Base-by-base conservation (phyloP, 75 land plant genomes). In the Ceratopteris richardii region DNA sequence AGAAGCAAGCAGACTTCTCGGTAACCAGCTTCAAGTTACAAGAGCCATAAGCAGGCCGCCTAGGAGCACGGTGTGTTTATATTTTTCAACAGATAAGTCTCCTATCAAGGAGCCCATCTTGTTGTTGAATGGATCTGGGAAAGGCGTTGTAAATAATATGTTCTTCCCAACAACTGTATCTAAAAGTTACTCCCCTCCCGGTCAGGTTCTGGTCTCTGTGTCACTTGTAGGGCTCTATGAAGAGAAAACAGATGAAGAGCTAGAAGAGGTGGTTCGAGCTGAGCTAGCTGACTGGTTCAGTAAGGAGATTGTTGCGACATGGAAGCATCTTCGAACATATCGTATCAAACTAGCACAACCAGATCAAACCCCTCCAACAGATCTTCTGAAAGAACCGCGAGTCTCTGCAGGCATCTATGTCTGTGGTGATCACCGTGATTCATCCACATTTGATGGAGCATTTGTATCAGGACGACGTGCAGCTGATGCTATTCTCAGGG, bases 371-470 rank as follows among this genome's bases (percentile, higher is more conserved):
- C 97, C 97, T 26, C 92, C 97, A 11, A 81, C 88, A 28, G 63
- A 70, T 22, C 58, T 84, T 37, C 66, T 50, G 51, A 75, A 71
- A 33, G 68, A 80, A 7, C 68, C 86, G 43, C 64, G 75, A 37
- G 22, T 81, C 0, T 78, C 31, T 21, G 31, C 60, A 1, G 83
- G 93, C 14, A 16, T 91, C 29, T 91, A 91, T 51, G 62, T 77
- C 17, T 91, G 97, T 60, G 97, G 97, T 1, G 97, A 91, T 72
- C 75, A 91, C 55, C 50, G 69, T 29, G 65, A 70, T 24, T 81
- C 80, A 0, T 81, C 93, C 33, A 91, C 97, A 5, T 91, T 91
- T 58, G 97, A 91, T 48, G 97, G 97, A 9, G 97, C 97, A 21
- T 54, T 91, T 29, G 83, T 87, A 24, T 84, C 97, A 0, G 97